Evolutionary conservation across 306 rosid genomes (phyloP).

Genomic region (Acacia crassicarpa): DNA sequence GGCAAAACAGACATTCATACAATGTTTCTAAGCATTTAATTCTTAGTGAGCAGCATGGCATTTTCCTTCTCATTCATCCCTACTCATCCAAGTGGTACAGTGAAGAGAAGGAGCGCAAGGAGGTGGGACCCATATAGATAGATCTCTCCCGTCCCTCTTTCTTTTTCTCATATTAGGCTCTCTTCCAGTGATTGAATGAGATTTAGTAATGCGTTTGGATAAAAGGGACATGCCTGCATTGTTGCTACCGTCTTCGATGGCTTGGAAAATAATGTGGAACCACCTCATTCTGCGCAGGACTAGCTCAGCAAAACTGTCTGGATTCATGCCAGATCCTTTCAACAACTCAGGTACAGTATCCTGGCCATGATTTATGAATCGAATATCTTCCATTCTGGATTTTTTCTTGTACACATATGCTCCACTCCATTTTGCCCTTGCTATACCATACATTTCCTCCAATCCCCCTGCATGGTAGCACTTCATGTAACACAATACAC

Average conservation of each 20-base stretch:
- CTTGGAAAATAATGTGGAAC: background rate
- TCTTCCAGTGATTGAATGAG: background rate
- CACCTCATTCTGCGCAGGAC: background rate
- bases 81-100: background rate
- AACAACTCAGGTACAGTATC: background rate
- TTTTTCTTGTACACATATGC: background rate
- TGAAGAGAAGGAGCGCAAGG: background rate
- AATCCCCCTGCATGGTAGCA: background rate
- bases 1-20: background rate
- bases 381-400: background rate
- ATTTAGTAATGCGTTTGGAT: background rate
- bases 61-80: background rate
- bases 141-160: background rate
- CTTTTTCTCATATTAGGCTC: background rate
- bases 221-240: background rate
- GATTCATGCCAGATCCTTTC: background rate
- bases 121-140: background rate
- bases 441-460: background rate
- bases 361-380: background rate
- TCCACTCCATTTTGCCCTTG: background rate
- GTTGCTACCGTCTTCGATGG: background rate
- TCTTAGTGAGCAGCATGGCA: background rate
- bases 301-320: background rate
- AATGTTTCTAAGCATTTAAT: background rate
- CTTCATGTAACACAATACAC: background rate